Evolutionary conservation across 2,329 filamentous ascomycete genomes (phyloP).

Genomic region (Beauveria brongniartii): DNA sequence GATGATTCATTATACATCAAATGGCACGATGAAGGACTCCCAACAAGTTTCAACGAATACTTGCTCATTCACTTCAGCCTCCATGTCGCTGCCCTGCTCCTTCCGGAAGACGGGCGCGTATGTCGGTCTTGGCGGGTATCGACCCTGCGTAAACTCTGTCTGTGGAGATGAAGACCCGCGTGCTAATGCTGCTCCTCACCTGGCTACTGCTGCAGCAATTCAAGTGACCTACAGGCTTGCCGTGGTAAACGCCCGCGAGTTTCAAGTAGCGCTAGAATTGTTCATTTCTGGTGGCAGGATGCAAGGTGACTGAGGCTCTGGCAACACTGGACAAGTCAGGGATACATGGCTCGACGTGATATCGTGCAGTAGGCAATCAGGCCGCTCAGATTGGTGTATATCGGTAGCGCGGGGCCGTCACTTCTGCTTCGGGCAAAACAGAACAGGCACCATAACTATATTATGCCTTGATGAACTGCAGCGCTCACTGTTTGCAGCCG

Average conservation of each 20-base stretch:
- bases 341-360: not conserved
- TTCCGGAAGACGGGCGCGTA: not conserved
- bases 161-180: conserved; percentile 7
- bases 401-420: not conserved
- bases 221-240: not conserved
- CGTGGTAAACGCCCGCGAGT: not conserved
- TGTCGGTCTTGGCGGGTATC: conserved; percentile 5
- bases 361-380: not conserved
- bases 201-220: not conserved
- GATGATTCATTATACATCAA: not conserved
- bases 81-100: not conserved
- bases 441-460: too few species aligned
- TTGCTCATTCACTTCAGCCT: not conserved
- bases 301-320: not conserved
- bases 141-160: not conserved
- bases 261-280: not conserved
- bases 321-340: not conserved
- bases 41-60: not conserved
- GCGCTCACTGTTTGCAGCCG: not conserved
- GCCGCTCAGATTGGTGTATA: not conserved
- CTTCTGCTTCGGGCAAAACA: not conserved
- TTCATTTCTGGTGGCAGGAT: not conserved
- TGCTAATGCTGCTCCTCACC: not conserved
- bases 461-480: not conserved
- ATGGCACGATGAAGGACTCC: too few species aligned